Percentiles rank a stretch among this genome's conserved stretches.
Conservation (phyloP, 257 asterid genomes). For the Gentiana dahurica region DNA sequence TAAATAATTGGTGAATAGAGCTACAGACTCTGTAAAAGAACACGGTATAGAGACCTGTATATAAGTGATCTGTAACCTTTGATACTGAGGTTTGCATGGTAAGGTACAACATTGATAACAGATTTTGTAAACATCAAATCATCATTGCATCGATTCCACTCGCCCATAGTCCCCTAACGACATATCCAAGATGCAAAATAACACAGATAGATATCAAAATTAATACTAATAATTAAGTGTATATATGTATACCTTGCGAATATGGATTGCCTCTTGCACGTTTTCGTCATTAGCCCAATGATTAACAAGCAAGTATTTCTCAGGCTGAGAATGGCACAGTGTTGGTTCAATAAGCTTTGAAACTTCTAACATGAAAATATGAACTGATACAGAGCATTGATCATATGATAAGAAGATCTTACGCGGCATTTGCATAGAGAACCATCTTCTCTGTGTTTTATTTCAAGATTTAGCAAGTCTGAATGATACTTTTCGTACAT, state of each 20-base stretch:
- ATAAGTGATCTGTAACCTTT: slow-evolving; percentile 24
- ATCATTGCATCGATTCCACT: slow-evolving; percentile 11
- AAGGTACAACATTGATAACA: slow-evolving; percentile 3
- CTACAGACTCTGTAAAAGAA: no score
- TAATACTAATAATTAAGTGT: no score
- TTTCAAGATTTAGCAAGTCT: no score
- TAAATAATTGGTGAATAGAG: background rate
- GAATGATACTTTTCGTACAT: no score
- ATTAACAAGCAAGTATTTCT: slow-evolving; percentile 14
- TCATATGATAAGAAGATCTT: no score
- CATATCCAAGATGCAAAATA: no score
- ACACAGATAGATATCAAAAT: no score
- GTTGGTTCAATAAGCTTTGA: no score
- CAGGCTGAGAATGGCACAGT: slow-evolving; percentile 6
- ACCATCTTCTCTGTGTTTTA: no score
- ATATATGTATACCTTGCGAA: slow-evolving; percentile 17
- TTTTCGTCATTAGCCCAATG: slow-evolving; percentile 27
- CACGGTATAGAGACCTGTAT: slow-evolving; percentile 15
- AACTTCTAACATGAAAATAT: no score
- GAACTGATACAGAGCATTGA: no score
- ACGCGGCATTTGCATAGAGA: no score
- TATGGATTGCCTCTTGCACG: slow-evolving; percentile 29
- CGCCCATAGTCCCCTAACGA: slow-evolving; percentile 6
- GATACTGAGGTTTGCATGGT: slow-evolving; percentile 12
- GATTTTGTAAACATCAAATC: background rate